phyloP scores from a whole-genome alignment of 2,329 filamentous ascomycete genomes.

The Hymenoscyphus fructigenus region DNA sequence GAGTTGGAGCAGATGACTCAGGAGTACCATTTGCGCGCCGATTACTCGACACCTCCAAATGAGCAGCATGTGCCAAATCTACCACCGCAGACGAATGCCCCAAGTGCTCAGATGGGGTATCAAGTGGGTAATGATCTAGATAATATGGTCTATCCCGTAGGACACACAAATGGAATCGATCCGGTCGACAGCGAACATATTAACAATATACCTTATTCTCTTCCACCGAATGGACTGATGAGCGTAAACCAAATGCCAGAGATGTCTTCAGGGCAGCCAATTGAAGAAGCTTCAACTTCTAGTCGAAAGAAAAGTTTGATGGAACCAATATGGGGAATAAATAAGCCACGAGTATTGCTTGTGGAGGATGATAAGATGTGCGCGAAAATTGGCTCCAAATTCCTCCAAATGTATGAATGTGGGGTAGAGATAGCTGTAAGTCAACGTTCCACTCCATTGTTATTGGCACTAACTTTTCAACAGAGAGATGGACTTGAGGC shows the following conservation, averaged over 20 bases:
- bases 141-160: slow-evolving; percentile 84
- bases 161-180: slow-evolving; percentile 87
- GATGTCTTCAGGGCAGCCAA: slow-evolving; percentile 36
- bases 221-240: slow-evolving; percentile 62
- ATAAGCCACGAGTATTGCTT: slow-evolving; percentile 77
- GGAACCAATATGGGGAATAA: slow-evolving; percentile 56
- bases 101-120: slow-evolving; percentile 43
- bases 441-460: slow-evolving; percentile 20
- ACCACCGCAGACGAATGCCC: slow-evolving; percentile 48
- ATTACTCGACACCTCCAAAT: slow-evolving; percentile 36
- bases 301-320: slow-evolving; percentile 37
- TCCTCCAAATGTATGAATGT: slow-evolving; percentile 64
- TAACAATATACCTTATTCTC: slow-evolving; percentile 85
- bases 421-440: slow-evolving; percentile 66
- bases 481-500: slow-evolving; percentile 87
- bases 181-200: slow-evolving; percentile 94
- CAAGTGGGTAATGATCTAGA: slow-evolving; percentile 56
- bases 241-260: slow-evolving; percentile 46
- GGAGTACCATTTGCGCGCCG: slow-evolving; percentile 31
- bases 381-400: slow-evolving; percentile 66
- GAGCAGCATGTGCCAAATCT: slow-evolving; percentile 33
- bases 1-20: slow-evolving; percentile 63
- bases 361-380: slow-evolving; percentile 80
- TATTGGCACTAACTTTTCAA: slow-evolving; percentile 24
- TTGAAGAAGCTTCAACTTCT: slow-evolving; percentile 42